These are phyloP conservation scores for Psilocybe azurescens DNA, from an alignment of 768 basidiomycete species.

Conservation along the genomic window DNA sequence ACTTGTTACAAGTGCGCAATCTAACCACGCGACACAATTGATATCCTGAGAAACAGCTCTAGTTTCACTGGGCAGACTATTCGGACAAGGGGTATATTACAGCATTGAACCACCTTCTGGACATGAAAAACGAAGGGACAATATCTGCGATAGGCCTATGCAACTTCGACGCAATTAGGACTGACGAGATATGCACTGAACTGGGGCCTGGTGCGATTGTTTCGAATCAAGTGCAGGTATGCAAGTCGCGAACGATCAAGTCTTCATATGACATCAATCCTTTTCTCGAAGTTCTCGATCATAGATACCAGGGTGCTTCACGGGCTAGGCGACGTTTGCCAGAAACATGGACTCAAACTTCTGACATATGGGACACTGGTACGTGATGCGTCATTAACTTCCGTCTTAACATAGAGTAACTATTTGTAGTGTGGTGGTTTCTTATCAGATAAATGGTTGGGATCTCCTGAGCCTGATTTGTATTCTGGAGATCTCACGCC, in stretches of 20 bases:
- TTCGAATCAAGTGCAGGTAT: conserved; percentile 85
- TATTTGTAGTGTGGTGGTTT: conserved; percentile 78
- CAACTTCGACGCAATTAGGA: conserved; percentile 79
- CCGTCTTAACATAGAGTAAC: conserved; percentile 1
- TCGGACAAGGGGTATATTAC: conserved; percentile 47
- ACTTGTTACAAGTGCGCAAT: conserved; percentile 69
- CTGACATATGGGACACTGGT: conserved; percentile 86
- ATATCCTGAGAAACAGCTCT: neutral
- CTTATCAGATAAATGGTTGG: conserved; percentile 77
- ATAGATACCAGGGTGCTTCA: conserved; percentile 81
- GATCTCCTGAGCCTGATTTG: conserved; percentile 68
- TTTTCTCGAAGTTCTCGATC: conserved; percentile 69
- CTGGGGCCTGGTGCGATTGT: conserved; percentile 74
- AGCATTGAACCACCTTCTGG: conserved; percentile 55
- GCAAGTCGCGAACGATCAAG: conserved; percentile 7
- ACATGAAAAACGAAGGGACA: conserved; percentile 62
- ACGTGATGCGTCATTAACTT: conserved; percentile 24
- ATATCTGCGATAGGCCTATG: conserved; percentile 76
- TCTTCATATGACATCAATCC: neutral
- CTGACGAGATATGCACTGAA: conserved; percentile 80
- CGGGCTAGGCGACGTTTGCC: conserved; percentile 79
- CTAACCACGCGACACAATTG: neutral
- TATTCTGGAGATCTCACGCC: conserved; percentile 75
- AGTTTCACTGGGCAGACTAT: conserved; percentile 88
- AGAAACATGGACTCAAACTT: conserved; percentile 73